These are phyloP conservation scores for Epichloe baconii DNA, from an alignment of 2,329 filamentous ascomycete genomes.

Conservation along the genomic window DNA sequence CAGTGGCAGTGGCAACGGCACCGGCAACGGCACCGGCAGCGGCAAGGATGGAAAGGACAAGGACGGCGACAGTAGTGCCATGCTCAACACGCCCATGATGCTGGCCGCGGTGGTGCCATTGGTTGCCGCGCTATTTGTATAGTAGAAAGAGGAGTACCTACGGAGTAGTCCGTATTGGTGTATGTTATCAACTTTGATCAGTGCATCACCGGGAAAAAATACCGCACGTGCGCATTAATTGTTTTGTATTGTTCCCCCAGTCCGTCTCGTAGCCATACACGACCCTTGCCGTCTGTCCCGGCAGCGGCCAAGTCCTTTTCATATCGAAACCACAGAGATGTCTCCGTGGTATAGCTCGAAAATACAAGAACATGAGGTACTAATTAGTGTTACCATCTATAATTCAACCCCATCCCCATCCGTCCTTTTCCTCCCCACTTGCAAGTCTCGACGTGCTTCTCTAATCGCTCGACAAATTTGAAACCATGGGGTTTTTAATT, in stretches of 20 bases:
- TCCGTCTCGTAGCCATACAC: constrained; percentile 3
- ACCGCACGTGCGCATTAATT: too few species aligned
- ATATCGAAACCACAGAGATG: neutral
- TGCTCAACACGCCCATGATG: constrained; percentile 17
- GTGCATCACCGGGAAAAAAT: too few species aligned
- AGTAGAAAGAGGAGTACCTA: constrained; percentile 6
- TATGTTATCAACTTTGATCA: too few species aligned
- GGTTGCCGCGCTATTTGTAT: constrained; percentile 21
- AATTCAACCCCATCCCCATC: neutral
- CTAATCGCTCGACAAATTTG: neutral
- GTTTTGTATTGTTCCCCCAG: too few species aligned
- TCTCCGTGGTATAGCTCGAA: constrained; percentile 21
- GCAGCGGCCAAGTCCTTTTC: neutral
- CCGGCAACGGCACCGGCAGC: neutral
- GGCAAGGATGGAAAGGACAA: constrained; percentile 3
- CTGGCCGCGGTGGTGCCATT: constrained; percentile 22
- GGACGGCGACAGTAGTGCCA: constrained; percentile 15
- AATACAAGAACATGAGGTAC: constrained; percentile 18
- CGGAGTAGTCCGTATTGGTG: too few species aligned
- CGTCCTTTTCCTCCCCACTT: neutral
- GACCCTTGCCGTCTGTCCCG: constrained; percentile 2
- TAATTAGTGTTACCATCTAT: constrained; percentile 10
- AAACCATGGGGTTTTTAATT: neutral
- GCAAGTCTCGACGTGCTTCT: neutral
- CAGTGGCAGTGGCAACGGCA: constrained; percentile 9